These are phyloP conservation scores for Botrytis pseudocinerea DNA, from an alignment of 2,329 filamentous ascomycete species.

Conservation along the genomic window DNA sequence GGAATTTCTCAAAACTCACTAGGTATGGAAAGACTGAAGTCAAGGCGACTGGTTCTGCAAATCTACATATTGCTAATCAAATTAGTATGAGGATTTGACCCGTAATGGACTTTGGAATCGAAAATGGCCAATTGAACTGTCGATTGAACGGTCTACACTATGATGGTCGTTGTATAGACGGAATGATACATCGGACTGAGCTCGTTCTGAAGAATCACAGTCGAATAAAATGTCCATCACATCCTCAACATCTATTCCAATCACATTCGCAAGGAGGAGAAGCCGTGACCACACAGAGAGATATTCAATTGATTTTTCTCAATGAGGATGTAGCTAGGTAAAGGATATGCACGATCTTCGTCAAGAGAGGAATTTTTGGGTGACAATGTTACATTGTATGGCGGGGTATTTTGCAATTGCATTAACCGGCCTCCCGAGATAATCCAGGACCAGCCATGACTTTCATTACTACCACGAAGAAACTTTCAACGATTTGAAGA, in stretches of 20 bases:
- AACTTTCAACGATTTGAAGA: conserved; percentile 22
- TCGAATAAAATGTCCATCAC: background rate
- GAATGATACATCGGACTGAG: background rate
- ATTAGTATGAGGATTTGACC: conserved; percentile 5
- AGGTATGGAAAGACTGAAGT: conserved; percentile 52
- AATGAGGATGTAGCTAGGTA: background rate
- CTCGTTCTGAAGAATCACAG: background rate
- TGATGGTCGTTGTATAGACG: background rate
- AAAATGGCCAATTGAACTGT: too few relatives aligned
- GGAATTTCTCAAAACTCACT: conserved; percentile 38
- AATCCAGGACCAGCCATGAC: background rate
- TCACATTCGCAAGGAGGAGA: conserved; percentile 1
- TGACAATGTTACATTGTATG: background rate
- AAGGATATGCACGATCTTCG: background rate
- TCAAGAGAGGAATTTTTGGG: background rate
- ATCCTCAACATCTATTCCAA: conserved; percentile 1
- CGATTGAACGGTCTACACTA: background rate
- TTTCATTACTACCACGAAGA: conserved; percentile 12
- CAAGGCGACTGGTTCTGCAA: conserved; percentile 72
- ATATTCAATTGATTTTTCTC: background rate
- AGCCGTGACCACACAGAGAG: background rate
- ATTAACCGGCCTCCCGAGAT: background rate
- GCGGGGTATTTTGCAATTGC: conserved; percentile 1
- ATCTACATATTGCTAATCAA: conserved; percentile 67
- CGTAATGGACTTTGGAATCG: background rate